phyloP scores from a whole-genome alignment of 2,329 filamentous ascomycete species.

The Colletotrichum tamarilloi region DNA sequence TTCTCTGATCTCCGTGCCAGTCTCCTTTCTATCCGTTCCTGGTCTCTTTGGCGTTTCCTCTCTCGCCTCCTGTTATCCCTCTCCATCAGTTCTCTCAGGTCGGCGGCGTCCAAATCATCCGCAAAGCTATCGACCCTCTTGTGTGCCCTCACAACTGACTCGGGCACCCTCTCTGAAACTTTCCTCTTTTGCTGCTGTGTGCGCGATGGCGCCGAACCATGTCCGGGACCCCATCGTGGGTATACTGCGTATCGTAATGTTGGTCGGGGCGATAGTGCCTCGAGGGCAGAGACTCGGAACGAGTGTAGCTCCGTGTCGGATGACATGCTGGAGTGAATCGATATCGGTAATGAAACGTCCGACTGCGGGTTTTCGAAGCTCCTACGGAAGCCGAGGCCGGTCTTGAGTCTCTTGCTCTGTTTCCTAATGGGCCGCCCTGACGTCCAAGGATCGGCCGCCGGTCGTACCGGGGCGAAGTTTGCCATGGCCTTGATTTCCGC shows the following conservation, averaged over 20 bases:
- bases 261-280: slow-evolving; percentile 86
- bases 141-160: slow-evolving; percentile 69
- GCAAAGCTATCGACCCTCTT: slow-evolving; percentile 79
- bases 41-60: slow-evolving; percentile 75
- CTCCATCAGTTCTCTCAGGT: slow-evolving; percentile 89
- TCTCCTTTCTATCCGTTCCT: slow-evolving; percentile 73
- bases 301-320: slow-evolving; percentile 79
- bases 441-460: slow-evolving; percentile 68
- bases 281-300: slow-evolving; percentile 83
- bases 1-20: slow-evolving; percentile 76
- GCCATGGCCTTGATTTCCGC: slow-evolving; percentile 91
- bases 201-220: slow-evolving; percentile 58
- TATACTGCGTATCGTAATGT: slow-evolving; percentile 80
- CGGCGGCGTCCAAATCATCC: slow-evolving; percentile 85
- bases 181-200: slow-evolving; percentile 64
- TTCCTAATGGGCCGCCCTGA: slow-evolving; percentile 69
- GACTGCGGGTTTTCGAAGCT: slow-evolving; percentile 73
- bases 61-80: slow-evolving; percentile 85
- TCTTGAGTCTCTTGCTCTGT: slow-evolving; percentile 74
- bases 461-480: slow-evolving; percentile 73
- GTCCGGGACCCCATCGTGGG: slow-evolving; percentile 65
- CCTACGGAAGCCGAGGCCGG: slow-evolving; percentile 57
- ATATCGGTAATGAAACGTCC: slow-evolving; percentile 80
- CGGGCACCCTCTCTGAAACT: slow-evolving; percentile 61
- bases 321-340: slow-evolving; percentile 81